Evolutionary conservation across 768 basidiomycete genomes (phyloP), one percentile per base, ranked within the genome.

Genomic region (Tricholoma sp.): DNA sequence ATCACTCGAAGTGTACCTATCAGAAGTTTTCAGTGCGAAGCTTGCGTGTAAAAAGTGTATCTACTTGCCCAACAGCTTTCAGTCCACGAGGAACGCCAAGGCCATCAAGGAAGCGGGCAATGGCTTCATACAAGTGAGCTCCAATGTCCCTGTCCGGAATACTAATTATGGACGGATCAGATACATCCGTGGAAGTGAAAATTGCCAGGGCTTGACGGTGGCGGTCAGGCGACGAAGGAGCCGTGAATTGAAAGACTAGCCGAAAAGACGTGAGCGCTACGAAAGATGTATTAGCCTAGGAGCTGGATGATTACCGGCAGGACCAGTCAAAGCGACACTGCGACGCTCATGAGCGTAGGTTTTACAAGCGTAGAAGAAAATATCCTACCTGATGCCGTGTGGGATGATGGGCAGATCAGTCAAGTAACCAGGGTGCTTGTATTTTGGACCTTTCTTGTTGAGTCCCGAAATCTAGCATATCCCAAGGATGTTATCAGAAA

Each of bases 371-470:
- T 31, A 8, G 58, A 18, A 37, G 6, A 24, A 24, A 12, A 39
- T 28, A 50, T 48, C 67, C 57, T 70, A 84, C 84, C 85, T 89
- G 65, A 96, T 76, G 49, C 94, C 94, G 65, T 97, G 94, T 11
- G 95, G 95, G 56, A 98, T 94, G 60, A 98, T 93, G 6, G 95
- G 94, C 50, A 83, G 78, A 60, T 88, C 80, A n/a, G 85, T 85
- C 17, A 80, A 74, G 72, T 98, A 98, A 45, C 93, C 95, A 24
- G 92, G 84, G 68, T 96, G 93, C 67, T 89, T 84, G 72, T 91
- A 98, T 66, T 91, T 89, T 1, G 94, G 91, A 0, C 95, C 92
- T 60, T 85, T 87, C 74, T 98, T 97, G 77, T 98, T 98, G 67
- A 95, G 72, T 1, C 93, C 91, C 9, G 93, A 94, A 57, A 97